These are phyloP conservation scores for Trypanosoma melophagium DNA, from an alignment of 208 protist species.

Conservation along the genomic window DNA sequence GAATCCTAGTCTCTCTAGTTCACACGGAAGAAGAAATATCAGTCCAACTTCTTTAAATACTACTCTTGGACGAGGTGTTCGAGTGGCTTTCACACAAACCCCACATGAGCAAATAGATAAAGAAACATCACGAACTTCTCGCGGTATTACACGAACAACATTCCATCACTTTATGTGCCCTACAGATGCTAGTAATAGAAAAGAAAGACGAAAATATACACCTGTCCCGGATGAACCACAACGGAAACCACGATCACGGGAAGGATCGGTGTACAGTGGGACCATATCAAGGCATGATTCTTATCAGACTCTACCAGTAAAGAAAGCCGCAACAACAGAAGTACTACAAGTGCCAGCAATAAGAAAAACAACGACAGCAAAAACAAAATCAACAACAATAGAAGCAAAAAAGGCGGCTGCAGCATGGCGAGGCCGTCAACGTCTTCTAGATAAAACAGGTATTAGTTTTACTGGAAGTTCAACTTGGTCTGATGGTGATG, in stretches of 20 bases:
- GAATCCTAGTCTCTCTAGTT: too few relatives aligned
- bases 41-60: neutral
- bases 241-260: too few relatives aligned
- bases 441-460: conserved; percentile 1
- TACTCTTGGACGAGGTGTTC: neutral
- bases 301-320: too few relatives aligned
- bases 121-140: neutral
- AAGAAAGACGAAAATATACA: conserved; percentile 20
- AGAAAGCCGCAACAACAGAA: too few relatives aligned
- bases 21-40: neutral
- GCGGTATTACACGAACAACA: neutral
- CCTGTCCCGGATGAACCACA: neutral
- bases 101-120: neutral
- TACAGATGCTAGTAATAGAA: conserved; percentile 28
- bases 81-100: conserved; percentile 23
- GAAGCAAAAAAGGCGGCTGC: conserved; percentile 16
- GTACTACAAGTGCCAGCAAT: neutral
- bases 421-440: conserved; percentile 20
- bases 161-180: conserved; percentile 31
- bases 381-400: conserved; percentile 6
- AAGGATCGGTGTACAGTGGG: too few relatives aligned
- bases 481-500: conserved; percentile 31
- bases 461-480: neutral
- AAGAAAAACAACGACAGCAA: neutral
- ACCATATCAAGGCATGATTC: too few relatives aligned